Conservation (phyloP, 2,329 filamentous ascomycete genomes). For the Fusarium poae region DNA sequence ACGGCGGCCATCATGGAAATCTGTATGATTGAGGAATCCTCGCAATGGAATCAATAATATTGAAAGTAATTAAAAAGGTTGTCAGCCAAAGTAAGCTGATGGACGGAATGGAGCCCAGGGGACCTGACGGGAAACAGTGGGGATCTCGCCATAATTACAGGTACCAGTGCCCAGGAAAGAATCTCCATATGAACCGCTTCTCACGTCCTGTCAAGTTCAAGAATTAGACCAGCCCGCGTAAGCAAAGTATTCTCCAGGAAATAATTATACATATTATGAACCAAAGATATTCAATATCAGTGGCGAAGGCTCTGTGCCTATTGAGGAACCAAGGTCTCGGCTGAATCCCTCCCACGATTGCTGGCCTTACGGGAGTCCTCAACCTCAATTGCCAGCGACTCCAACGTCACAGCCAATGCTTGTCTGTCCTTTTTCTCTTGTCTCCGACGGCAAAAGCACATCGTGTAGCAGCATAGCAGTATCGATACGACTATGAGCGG, state of each 20-base stretch:
- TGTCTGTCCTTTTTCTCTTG: not conserved
- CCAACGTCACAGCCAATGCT: not conserved
- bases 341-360: not conserved
- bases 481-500: not conserved
- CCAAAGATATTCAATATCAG: not conserved
- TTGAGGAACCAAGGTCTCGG: not conserved
- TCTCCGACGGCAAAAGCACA: not conserved
- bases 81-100: not conserved
- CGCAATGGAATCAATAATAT: not conserved
- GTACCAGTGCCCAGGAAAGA: too few species aligned
- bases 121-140: conserved; percentile 30
- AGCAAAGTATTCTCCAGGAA: not conserved
- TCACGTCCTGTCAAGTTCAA: not conserved
- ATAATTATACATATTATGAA: not conserved
- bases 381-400: not conserved
- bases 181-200: too few species aligned
- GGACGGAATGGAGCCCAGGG: not conserved
- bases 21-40: not conserved
- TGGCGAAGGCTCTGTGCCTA: not conserved
- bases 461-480: not conserved
- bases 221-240: not conserved
- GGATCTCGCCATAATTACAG: conserved; percentile 19
- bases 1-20: not conserved
- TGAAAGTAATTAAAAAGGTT: not conserved
- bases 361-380: not conserved